Evolutionary conservation across 129 eudicot genomes (phyloP), one percentile per base, ranked within the genome.

Genomic region (Flaveria brownii): DNA sequence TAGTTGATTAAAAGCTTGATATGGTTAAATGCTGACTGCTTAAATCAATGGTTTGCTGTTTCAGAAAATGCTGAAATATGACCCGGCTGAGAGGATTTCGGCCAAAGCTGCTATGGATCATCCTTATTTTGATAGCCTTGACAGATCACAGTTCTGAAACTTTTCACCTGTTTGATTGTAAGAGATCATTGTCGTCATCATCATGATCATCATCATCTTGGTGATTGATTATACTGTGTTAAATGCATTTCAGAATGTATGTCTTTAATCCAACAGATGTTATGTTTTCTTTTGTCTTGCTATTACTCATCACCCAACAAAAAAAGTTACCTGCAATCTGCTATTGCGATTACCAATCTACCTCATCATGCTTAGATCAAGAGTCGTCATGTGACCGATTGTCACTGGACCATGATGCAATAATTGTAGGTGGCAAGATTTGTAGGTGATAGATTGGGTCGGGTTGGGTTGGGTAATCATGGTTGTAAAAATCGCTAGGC

Each of bases 91-190:
- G 2, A 84, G 97, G 70, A 93, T 93, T 30, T 93, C 98, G 1
- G 98, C 97, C 15, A 93, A 93, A 78, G 90, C 74, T 73, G 98
- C 98, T n/a, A 66, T 93, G 79, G 93, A 93, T 77, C 98, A 93
- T 80, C 87, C 96, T 14, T 90, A 86, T 83, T 93, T 93, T 12
- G 89, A 93, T 75, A 87, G 79, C 81, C 79, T 93, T 71, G 97
- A 93, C 70, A 88, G 87, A 80, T 88, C 94, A 51, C 97, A 90
- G 81, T 93, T 81, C 86, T 93, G 84, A 88, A 39, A 28, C 73
- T 56, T 62, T n/a, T 28, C 15, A 5, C 8, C 46, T 43, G 55
- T 16, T 70, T 15, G 70, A 46, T 13, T 67, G 52, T 61, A 84
- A 51, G 33, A 65, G 74, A 72, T 72, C 86, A 88, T 80, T 89